A percentile compares a stretch with the other conserved stretches of the same genome.
Conservation (phyloP, 768 basidiomycete genomes). For the Hericium coralloides region DNA sequence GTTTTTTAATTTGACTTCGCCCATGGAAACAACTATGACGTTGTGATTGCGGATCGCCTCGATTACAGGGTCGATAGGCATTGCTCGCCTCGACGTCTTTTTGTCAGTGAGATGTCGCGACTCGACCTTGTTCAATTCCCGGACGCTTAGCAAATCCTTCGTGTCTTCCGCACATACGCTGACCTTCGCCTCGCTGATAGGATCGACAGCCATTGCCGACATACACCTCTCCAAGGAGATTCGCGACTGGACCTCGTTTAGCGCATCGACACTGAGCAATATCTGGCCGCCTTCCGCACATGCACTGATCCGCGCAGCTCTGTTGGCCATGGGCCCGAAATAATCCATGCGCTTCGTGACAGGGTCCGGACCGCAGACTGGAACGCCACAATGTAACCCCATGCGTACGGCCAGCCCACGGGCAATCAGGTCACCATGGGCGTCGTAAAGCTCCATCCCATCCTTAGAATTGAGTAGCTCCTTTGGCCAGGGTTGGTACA, state of each 20-base stretch:
- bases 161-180: constrained; percentile 46
- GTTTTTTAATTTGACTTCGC: constrained; percentile 91
- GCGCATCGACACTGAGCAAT: constrained; percentile 80
- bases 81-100: no score
- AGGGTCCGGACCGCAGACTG: constrained; percentile 79
- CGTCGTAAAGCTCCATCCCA: constrained; percentile 68
- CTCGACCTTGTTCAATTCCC: no score
- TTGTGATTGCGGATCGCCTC: constrained; percentile 70
- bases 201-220: not conserved
- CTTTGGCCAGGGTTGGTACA: constrained; percentile 81
- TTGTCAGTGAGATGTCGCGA: no score
- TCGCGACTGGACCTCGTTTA: constrained; percentile 66
- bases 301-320: constrained; percentile 75
- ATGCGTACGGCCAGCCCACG: constrained; percentile 94
- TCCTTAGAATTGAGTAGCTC: constrained; percentile 92
- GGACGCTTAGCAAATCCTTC: constrained; percentile 38
- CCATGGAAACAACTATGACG: constrained; percentile 59
- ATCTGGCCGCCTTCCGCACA: constrained; percentile 89
- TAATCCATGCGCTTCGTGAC: constrained; percentile 92
- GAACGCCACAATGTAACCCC: constrained; percentile 94
- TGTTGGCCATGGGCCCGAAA: constrained; percentile 94
- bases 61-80: constrained; percentile 35
- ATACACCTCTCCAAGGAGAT: not conserved
- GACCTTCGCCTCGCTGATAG: constrained; percentile 18
- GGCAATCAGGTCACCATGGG: constrained; percentile 57